phyloP scores from a whole-genome alignment of 345 rosid species.

The Eucalyptus erythrocorys region DNA sequence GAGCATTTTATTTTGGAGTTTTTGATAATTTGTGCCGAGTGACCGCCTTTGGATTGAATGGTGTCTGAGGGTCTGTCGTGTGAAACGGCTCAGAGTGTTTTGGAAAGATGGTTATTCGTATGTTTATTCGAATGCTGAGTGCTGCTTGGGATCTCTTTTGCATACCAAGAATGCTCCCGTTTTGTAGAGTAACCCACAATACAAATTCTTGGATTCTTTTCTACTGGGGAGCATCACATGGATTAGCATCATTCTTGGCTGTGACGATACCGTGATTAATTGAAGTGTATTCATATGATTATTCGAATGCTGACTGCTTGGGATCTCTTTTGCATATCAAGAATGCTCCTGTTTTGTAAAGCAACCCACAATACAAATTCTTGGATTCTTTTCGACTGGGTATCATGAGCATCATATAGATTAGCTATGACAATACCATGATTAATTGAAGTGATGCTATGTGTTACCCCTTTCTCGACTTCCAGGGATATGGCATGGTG shows the following conservation, averaged over 20 bases:
- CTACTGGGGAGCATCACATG: background rate
- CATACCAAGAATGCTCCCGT: background rate
- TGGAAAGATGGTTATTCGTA: background rate
- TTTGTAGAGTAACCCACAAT: background rate
- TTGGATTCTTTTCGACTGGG: background rate
- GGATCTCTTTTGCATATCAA: background rate
- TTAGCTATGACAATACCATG: background rate
- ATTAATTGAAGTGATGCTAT: background rate
- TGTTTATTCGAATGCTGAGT: background rate
- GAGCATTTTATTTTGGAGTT: background rate
- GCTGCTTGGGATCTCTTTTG: background rate
- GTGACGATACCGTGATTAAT: background rate
- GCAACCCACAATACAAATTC: background rate
- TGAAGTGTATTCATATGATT: background rate
- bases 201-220: background rate
- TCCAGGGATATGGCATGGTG: conserved; percentile 41
- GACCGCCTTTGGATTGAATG: background rate
- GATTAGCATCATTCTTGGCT: background rate
- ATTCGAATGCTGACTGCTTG: background rate
- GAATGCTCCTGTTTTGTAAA: background rate
- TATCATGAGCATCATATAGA: background rate
- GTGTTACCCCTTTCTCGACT: background rate
- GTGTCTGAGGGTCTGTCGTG: background rate
- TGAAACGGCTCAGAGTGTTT: background rate
- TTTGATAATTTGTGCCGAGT: background rate